A percentile compares a stretch with the other conserved stretches of the same genome.
Evolutionary conservation across 2,329 filamentous ascomycete genomes (phyloP).

Genomic region (Harringtonia aguacate): DNA sequence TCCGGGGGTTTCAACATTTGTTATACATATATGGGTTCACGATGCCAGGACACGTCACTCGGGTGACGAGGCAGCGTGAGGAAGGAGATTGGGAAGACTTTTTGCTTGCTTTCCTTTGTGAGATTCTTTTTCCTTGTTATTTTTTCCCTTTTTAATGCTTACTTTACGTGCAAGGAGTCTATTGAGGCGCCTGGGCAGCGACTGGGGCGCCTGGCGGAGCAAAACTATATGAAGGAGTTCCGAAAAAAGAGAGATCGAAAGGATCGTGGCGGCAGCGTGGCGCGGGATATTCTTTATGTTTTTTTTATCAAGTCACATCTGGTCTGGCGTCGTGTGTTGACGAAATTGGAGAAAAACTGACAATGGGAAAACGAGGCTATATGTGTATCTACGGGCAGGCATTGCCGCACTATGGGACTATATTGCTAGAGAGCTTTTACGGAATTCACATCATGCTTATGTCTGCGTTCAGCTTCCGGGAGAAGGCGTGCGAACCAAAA

Average conservation of each 20-base stretch:
- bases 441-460: no score
- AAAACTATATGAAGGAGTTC: background rate
- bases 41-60: no score
- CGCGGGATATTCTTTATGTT: background rate
- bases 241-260: background rate
- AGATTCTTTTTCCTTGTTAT: background rate
- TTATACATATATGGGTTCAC: no score
- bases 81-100: background rate
- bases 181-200: background rate
- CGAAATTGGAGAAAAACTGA: no score
- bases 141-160: background rate
- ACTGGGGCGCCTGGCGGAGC: background rate
- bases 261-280: no score
- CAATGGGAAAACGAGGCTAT: no score
- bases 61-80: background rate
- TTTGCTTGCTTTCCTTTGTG: background rate
- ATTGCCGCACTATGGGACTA: no score
- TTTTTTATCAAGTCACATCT: no score
- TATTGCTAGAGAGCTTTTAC: no score
- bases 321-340: no score
- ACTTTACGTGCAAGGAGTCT: background rate
- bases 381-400: no score
- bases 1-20: no score
- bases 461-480: background rate
- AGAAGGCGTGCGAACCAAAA: background rate